Conservation (phyloP, 352 stramenopile species). For the Phytopythium aichiense region DNA sequence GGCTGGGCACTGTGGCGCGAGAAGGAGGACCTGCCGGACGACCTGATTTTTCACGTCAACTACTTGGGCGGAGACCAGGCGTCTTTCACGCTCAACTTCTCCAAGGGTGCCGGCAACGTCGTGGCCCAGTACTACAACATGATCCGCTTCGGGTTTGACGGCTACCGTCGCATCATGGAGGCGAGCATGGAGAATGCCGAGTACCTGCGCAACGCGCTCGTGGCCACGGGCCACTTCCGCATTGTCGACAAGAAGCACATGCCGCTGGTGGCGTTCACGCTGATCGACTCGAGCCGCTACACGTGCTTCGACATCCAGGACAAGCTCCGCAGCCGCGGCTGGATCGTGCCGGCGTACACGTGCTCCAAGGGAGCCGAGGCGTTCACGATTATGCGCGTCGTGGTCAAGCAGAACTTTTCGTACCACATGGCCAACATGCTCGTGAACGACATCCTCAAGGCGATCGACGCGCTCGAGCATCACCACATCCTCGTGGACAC, state of each 20-base stretch:
- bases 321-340: slow-evolving; percentile 80
- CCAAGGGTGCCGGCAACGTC: slow-evolving; percentile 86
- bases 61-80: slow-evolving; percentile 90
- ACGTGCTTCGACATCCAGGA: slow-evolving; percentile 91
- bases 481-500: slow-evolving; percentile 70
- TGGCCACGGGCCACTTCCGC: slow-evolving; percentile 80
- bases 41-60: slow-evolving; percentile 90
- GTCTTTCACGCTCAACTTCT: slow-evolving; percentile 94
- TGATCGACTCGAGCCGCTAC: slow-evolving; percentile 80
- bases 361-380: slow-evolving; percentile 79
- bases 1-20: slow-evolving; percentile 91
- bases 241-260: slow-evolving; percentile 91
- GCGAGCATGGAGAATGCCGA: slow-evolving; percentile 86
- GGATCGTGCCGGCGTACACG: slow-evolving; percentile 90
- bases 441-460: slow-evolving; percentile 81
- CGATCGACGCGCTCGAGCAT: slow-evolving; percentile 78
- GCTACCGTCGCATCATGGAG: slow-evolving; percentile 87
- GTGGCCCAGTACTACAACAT: slow-evolving; percentile 94
- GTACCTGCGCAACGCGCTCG: slow-evolving; percentile 68
- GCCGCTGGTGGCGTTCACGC: slow-evolving; percentile 83
- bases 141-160: slow-evolving; percentile 87
- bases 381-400: slow-evolving; percentile 87
- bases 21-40: slow-evolving; percentile 68
- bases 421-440: slow-evolving; percentile 88
- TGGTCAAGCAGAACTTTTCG: slow-evolving; percentile 90